Conservation (phyloP, 2,329 filamentous ascomycete species). For the Microcyclosporella mali region DNA sequence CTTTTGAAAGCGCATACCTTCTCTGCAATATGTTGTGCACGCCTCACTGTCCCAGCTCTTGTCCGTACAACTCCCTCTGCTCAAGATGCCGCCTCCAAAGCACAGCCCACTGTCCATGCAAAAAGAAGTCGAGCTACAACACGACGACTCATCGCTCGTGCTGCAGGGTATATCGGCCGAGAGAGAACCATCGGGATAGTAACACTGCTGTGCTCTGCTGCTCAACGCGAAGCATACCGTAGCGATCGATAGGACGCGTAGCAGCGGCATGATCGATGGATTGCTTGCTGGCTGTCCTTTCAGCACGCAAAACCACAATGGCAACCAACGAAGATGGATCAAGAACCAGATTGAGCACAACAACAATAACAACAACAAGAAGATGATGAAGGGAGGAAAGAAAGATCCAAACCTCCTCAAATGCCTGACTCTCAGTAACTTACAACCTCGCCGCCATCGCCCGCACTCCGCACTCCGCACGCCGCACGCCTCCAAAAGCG, state of each 20-base stretch:
- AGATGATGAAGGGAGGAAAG: not conserved
- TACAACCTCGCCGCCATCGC: too few relatives aligned
- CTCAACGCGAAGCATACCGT: slow-evolving; percentile 10
- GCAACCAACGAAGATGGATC: too few relatives aligned
- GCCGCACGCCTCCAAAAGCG: too few relatives aligned
- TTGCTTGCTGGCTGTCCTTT: too few relatives aligned
- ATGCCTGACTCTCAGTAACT: too few relatives aligned
- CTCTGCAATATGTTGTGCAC: slow-evolving; percentile 27
- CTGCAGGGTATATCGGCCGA: slow-evolving; percentile 24
- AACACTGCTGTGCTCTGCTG: slow-evolving; percentile 24
- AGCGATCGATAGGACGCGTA: slow-evolving; percentile 10
- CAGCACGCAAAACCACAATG: too few relatives aligned
- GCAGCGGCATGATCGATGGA: slow-evolving; percentile 6
- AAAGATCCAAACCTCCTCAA: too few relatives aligned
- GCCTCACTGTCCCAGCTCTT: slow-evolving; percentile 25
- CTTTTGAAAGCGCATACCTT: slow-evolving; percentile 15
- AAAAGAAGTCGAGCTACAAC: slow-evolving; percentile 26
- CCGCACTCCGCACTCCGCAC: too few relatives aligned
- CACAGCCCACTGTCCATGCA: slow-evolving; percentile 31
- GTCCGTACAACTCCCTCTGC: slow-evolving; percentile 29
- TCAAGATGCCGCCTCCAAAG: slow-evolving; percentile 27
- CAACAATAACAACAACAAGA: not conserved
- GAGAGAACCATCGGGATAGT: slow-evolving; percentile 24
- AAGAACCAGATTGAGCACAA: too few relatives aligned
- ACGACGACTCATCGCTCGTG: slow-evolving; percentile 18